These are phyloP conservation scores for Neurospora sp. DNA, from an alignment of 495 filamentous ascomycete genomes.

Conservation along the genomic window DNA sequence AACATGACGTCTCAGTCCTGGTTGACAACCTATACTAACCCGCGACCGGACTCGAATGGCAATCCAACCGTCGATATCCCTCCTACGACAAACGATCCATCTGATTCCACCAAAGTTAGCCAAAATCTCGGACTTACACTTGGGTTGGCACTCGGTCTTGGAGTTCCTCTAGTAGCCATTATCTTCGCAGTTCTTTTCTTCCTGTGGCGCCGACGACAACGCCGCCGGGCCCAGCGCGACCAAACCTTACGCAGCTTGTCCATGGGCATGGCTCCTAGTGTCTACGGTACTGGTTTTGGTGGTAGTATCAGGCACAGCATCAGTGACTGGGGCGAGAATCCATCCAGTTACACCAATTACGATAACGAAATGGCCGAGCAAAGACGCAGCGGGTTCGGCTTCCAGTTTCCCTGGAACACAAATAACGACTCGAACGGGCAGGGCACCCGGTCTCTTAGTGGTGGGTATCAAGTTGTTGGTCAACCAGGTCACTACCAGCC, in stretches of 20 bases:
- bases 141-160: conserved; percentile 61
- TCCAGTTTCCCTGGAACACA: conserved; percentile 22
- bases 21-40: conserved; percentile 58
- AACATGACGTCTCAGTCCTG: conserved; percentile 69
- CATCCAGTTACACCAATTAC: conserved; percentile 5
- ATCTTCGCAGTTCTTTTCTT: conserved; percentile 40
- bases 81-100: background rate
- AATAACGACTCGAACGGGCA: conserved; percentile 28
- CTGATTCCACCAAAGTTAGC: background rate
- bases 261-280: conserved; percentile 20
- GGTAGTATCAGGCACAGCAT: conserved; percentile 17
- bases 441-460: conserved; percentile 24
- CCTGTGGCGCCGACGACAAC: conserved; percentile 44
- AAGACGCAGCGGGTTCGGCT: conserved; percentile 3
- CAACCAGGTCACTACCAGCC: background rate
- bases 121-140: conserved; percentile 43
- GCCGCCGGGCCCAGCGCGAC: conserved; percentile 25
- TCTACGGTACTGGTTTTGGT: conserved; percentile 3
- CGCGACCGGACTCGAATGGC: conserved; percentile 11
- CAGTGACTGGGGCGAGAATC: conserved; percentile 1
- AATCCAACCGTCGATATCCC: background rate
- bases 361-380: conserved; percentile 43
- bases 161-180: conserved; percentile 51
- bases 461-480: background rate
- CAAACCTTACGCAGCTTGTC: conserved; percentile 28